Base-by-base conservation (phyloP, 805 yeast genomes). In the Lachancea quebecensis region DNA sequence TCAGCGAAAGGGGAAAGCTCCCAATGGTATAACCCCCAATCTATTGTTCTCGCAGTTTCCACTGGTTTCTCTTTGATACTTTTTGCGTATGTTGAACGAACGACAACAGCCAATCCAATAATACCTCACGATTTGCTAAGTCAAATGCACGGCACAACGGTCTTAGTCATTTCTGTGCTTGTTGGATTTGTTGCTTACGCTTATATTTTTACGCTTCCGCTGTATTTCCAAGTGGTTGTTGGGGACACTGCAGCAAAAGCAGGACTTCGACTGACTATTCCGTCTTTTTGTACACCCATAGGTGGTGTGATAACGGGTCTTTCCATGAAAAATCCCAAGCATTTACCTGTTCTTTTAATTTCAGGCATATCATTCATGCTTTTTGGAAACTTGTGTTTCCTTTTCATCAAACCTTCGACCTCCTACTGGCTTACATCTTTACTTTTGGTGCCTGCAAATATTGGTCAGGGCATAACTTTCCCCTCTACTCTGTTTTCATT, bases 301-400 rank as follows among this genome's bases (percentile, higher is more conserved):
- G 75, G 75, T 4, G 68, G 74, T 2, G 45, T 72, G 15, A 54
- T 62, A 7, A 63, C 74, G 1, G 75, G 74, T 0, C 50, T 59
- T 33, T 52, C 61, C 42, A 70, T 70, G 72, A 62, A 68, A 38
- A 60, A 53, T 35, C 56, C 56, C 35, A 53, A 60, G 8, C 50
- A 54, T 21, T 52, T 71, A 27, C 57, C 50, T 6, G 40, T 47
- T 17, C 50, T 71, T 30, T 60, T 68, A 21, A 50, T 56, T 37
- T 36, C 53, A 8, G 75, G 77, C 10, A 61, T 67, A 2, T 41
- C 56, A 10, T 44, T 67, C 5, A 62, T 70, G 69, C 50, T 61
- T 8, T 8, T 66, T 1, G 75, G 77, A 7, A 69, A 67, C 44
- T 54, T 55, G 15, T 41, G 62, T 27, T 61, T 60, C 2, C 49